Base-by-base conservation (phyloP, 164 flowering plant species). In the Umbilicus rupestris region DNA sequence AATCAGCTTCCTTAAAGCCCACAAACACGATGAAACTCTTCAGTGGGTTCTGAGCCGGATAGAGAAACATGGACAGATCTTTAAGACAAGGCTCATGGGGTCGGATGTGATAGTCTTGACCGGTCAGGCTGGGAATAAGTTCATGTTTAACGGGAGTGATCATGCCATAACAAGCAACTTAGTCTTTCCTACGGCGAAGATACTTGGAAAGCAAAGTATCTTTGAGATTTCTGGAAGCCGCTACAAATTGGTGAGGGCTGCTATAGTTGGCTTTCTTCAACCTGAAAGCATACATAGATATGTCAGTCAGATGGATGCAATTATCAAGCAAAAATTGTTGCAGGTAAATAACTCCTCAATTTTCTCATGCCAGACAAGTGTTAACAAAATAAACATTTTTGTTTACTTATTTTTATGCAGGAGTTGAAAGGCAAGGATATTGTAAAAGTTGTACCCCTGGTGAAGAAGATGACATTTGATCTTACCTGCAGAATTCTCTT, bases 401-500 rank as follows among this genome's bases (percentile, higher is more conserved):
- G 10, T 24, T n/a, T 19, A 16, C 31, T 55, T 33, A 55, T 55
- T 5, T 12, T 28, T 26, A 29, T 65, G n/a, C 65, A 75, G 70
- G 74, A 72, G 31, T 68, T 72, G 3, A 52, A 66, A 14, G 72
- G 74, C 1, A 66, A 71, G 52, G 70, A 75, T 50, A 41, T 65
- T 0, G 45, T 66, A 22, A 57, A 69, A 20, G 42, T 72, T 11
- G 71, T 69, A 9, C 11, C 44, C 20, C 14, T 70, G 20, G 70
- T 72, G 71, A 76, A 72, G 68, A 73, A 68, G 69, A 64, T 76
- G 39, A 65, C 76, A 28, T 73, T 76, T 20, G 64, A 68, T 66
- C 72, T 73, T 16, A 73, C 72, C 28, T 70, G 78, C 62, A 76
- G 65, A 19, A 47, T 76, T 26, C 70, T 76, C 17, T 73, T 76